These are phyloP conservation scores for Ochromonas danica DNA, from an alignment of 108 stramenopile species.

Conservation along the genomic window DNA sequence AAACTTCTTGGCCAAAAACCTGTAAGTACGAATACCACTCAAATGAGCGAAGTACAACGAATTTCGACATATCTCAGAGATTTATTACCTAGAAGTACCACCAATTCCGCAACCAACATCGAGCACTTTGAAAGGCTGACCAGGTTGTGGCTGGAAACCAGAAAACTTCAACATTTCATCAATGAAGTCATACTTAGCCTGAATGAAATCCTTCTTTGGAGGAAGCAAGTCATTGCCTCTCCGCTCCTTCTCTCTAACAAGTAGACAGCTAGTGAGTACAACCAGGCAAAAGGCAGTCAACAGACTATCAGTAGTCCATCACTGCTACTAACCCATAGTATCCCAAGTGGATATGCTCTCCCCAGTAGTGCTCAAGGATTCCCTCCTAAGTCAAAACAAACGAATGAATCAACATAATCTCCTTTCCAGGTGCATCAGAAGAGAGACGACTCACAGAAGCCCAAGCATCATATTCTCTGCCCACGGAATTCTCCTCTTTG, in stretches of 20 bases:
- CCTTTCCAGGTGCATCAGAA: not conserved
- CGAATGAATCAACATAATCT: not conserved
- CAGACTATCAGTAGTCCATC: not conserved
- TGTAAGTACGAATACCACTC: not conserved
- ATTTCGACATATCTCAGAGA: not conserved
- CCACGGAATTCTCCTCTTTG: conserved; percentile 64
- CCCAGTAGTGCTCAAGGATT: conserved; percentile 97
- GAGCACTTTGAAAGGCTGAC: conserved; percentile 63
- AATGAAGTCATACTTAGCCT: conserved; percentile 92
- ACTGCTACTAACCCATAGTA: conserved; percentile 70
- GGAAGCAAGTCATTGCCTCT: not conserved
- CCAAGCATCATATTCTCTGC: conserved; percentile 85
- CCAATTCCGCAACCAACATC: conserved; percentile 97
- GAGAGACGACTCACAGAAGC: not conserved
- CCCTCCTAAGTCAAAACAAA: conserved; percentile 66
- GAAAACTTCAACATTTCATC: conserved; percentile 95
- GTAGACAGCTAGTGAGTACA: too few species aligned
- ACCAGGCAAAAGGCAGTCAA: conserved; percentile 33
- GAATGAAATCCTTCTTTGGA: conserved; percentile 72
- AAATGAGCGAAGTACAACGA: not conserved
- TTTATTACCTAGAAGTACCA: conserved; percentile 85
- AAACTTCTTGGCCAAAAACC: conserved; percentile 49
- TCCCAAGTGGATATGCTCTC: conserved; percentile 96
- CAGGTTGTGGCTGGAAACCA: conserved; percentile 49
- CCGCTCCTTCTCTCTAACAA: conserved; percentile 52